Evolutionary conservation across 2,329 filamentous ascomycete species (phyloP).

Genomic region (Westerdykella aurantiaca): DNA sequence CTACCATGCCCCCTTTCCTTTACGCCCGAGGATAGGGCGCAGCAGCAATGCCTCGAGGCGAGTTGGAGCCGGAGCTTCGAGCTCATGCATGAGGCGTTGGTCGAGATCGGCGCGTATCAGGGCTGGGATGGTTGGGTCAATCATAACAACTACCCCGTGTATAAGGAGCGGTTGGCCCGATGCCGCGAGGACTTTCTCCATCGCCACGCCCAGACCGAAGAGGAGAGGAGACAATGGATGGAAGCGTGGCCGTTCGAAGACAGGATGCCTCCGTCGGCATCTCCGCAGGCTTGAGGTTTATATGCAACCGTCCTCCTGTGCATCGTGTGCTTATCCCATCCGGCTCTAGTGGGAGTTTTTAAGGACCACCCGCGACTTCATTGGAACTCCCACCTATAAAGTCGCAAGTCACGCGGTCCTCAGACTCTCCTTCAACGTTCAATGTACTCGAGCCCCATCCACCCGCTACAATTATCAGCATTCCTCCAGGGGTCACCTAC

Average conservation of each 20-base stretch:
- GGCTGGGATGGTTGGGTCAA: slow-evolving; percentile 22
- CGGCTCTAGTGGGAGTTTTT: too few relatives aligned
- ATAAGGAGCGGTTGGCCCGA: slow-evolving; percentile 13
- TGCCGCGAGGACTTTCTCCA: slow-evolving; percentile 16
- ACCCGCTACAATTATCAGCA: too few relatives aligned
- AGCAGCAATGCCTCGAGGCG: slow-evolving; percentile 13
- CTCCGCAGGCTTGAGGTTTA: too few relatives aligned
- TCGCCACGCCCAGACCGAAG: slow-evolving; percentile 10
- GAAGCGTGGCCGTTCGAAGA: slow-evolving; percentile 15
- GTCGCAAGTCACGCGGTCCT: too few relatives aligned
- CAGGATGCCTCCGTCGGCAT: slow-evolving; percentile 2
- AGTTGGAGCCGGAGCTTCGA: slow-evolving; percentile 17
- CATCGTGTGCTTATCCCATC: too few relatives aligned
- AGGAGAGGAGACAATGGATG: slow-evolving; percentile 15
- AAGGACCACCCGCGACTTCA: too few relatives aligned
- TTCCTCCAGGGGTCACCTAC: too few relatives aligned
- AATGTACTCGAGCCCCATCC: too few relatives aligned
- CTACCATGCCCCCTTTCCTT: slow-evolving; percentile 15
- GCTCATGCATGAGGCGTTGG: slow-evolving; percentile 16
- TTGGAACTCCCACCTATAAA: too few relatives aligned
- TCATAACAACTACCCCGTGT: slow-evolving; percentile 16
- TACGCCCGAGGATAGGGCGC: slow-evolving; percentile 10
- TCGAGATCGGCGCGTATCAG: slow-evolving; percentile 15
- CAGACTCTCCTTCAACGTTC: too few relatives aligned
- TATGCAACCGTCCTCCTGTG: too few relatives aligned